Percentiles rank a stretch among this genome's conserved stretches.
phyloP scores from a whole-genome alignment of 139 green algal genomes.

The Diplosphaera chodatii region DNA sequence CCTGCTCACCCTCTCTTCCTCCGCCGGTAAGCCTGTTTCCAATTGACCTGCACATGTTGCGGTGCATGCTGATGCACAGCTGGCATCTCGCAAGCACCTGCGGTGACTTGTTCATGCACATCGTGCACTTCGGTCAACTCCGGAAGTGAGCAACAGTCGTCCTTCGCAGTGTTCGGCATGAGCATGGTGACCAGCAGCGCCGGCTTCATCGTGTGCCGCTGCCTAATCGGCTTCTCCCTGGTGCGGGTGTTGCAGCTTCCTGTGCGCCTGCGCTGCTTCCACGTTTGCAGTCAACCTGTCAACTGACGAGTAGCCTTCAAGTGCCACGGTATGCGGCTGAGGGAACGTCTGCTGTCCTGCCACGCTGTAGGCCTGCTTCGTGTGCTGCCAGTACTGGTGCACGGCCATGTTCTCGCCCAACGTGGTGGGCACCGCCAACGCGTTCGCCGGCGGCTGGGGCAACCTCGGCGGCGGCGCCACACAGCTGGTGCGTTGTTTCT shows the following conservation, averaged over 20 bases:
- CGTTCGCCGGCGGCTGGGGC: conserved; percentile 79
- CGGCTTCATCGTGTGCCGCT: conserved; percentile 65
- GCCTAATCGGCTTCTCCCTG: conserved; percentile 79
- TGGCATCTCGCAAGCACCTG: too few relatives aligned
- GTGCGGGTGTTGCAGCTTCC: too few relatives aligned
- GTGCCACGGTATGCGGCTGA: too few relatives aligned
- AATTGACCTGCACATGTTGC: too few relatives aligned
- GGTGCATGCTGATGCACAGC: too few relatives aligned
- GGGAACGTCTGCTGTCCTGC: too few relatives aligned
- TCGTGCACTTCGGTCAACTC: too few relatives aligned
- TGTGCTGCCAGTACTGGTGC: conserved; percentile 85
- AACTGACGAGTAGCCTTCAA: too few relatives aligned
- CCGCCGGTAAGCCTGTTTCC: not conserved
- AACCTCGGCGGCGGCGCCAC: conserved; percentile 83
- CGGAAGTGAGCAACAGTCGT: too few relatives aligned
- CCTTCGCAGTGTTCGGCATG: conserved; percentile 25
- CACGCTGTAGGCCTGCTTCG: conserved; percentile 57
- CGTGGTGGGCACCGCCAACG: conserved; percentile 88
- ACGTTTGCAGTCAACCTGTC: too few relatives aligned
- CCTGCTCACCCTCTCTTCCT: not conserved
- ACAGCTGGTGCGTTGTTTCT: conserved; percentile 71
- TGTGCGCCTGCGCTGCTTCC: too few relatives aligned
- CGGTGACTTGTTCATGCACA: too few relatives aligned
- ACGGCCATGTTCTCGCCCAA: conserved; percentile 83
- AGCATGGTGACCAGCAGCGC: conserved; percentile 31